Conservation (phyloP, 2,329 filamentous ascomycete species). For the Fusarium sp. region DNA sequence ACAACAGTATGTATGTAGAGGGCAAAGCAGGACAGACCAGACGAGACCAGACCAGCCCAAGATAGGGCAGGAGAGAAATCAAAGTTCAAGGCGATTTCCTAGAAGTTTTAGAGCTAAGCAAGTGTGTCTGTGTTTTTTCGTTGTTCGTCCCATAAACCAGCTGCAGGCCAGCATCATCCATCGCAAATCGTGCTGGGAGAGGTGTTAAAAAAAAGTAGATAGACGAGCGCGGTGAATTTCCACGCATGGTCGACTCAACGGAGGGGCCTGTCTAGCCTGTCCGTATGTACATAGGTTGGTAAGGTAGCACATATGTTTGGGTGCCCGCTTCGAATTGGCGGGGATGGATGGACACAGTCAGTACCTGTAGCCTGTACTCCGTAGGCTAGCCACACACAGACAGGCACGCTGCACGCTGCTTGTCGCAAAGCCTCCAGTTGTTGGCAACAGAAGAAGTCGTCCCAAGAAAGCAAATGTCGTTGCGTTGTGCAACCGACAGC, state of each 20-base stretch:
- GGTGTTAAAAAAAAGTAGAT: neutral
- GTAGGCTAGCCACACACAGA: constrained; percentile 30
- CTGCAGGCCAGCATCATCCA: constrained; percentile 32
- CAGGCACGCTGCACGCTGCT: constrained; percentile 28
- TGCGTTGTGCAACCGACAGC: constrained; percentile 32
- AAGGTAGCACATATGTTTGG: neutral
- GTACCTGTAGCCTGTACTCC: neutral
- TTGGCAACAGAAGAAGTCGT: constrained; percentile 4
- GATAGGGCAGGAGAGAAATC: neutral
- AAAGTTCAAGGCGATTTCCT: constrained; percentile 6
- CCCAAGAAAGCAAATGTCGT: constrained; percentile 1
- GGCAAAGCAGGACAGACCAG: constrained; percentile 2
- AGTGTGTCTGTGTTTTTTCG: constrained; percentile 16
- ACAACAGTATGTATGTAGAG: neutral
- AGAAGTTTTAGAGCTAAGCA: constrained; percentile 11
- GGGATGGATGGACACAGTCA: neutral
- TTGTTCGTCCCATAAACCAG: constrained; percentile 12
- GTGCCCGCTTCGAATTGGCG: constrained; percentile 11
- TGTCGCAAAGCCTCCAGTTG: constrained; percentile 23
- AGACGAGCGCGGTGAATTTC: constrained; percentile 20
- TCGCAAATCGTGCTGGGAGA: constrained; percentile 1
- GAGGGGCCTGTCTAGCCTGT: constrained; percentile 8
- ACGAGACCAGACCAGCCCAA: neutral
- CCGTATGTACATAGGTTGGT: no score
- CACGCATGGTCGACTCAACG: constrained; percentile 16